Base-by-base conservation (phyloP, 768 basidiomycete species). In the Candolleomyces eurysporus region DNA sequence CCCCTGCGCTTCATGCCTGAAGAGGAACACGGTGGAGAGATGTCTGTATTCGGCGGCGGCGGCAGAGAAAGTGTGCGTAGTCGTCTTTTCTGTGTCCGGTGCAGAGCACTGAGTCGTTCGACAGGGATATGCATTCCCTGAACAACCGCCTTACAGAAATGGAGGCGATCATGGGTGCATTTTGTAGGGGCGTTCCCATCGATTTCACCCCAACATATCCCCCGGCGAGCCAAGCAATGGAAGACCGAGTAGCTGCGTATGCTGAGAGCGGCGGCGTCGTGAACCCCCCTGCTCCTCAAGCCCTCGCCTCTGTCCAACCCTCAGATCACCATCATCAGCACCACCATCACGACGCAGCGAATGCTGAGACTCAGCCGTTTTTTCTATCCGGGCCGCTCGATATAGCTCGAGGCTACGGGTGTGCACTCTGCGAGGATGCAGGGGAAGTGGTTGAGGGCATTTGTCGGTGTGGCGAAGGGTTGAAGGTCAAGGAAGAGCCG, bases 11-110 rank as follows among this genome's bases (percentile, higher is more conserved):
- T 87, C 86, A 30, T 94, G 92, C 66, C 81, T 85, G 17, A 93
- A 93, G 69, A 87, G 91, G 63, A 88, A 91, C 68, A 91, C 89
- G 0, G 82, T 89, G 11, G 75, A 78, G 4, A 79, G 89, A 65
- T 92, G 91, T 66, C 79, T 88, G 5, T 92, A 92, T 71, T 90
- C 91, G 0, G 85, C 89, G 22, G 91, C 89, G 16, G 92, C 92
- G 0, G 87, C 90, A 17, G 92, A 94, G 76, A 94, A 93, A 83
- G 87, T 94, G 86, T 90, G 61, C 56, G 87, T 78, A 21, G 54
- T 64, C 1, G 11, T 63, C 65, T 43, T 45, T 55, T 50, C 65
- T 21, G 42, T 21, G 56, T 42, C 5, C 19, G 31, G 19, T 63
- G 45, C 19, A 26, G 32, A 19, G 32, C 45, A 51, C 49, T 42